Base-by-base conservation (phyloP, 768 basidiomycete genomes). In the Astraeus odoratus region DNA sequence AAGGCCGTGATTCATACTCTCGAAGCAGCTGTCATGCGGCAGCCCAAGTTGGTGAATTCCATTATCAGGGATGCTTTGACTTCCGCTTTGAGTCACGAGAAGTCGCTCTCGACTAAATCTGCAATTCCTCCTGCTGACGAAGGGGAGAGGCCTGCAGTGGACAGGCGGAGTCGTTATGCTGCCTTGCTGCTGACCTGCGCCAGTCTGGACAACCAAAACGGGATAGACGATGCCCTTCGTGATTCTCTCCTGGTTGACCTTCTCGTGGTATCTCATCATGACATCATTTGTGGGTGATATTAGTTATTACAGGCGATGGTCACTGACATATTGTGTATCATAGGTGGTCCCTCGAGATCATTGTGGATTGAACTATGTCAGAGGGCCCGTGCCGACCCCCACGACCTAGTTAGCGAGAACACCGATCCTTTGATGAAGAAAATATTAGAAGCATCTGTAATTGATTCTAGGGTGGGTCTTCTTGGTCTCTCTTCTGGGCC, bases 301-400 rank as follows among this genome's bases (percentile, higher is more conserved):
- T 15, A 5, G 5, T 39, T 12, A 18, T 8, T 15, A 9, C n/a
- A 23, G n/a, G 19, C 12, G 12, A 7, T 8, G 16, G 15, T 23
- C 3, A n/a, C 23, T 46, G 18, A 25, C 7, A n/a, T 9, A 13
- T 19, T 16, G 37, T 23, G 24, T 26, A n/a, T 45, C 37, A 33
- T 26, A 64, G 63, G 58, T 25, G 44, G 31, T 4, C 42, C 53
- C 2, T 49, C 53, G 9, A 48, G 50, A 8, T 41, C 42, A 27
- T 10, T 64, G 1, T 96, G 92, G 92, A 85, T 94, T 47, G 86
- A 90, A 44, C 51, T 88, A 4, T 87, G 85, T 44, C 88, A 87
- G 52, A 76, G 73, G 47, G 80, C 84, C 0, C 59, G 68, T 2
- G 57, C 74, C 4, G 88, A 95, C 56, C 92, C 92, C 2, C 68